Conservation (phyloP, 805 yeast species). For the Hanseniaspora singularis region DNA sequence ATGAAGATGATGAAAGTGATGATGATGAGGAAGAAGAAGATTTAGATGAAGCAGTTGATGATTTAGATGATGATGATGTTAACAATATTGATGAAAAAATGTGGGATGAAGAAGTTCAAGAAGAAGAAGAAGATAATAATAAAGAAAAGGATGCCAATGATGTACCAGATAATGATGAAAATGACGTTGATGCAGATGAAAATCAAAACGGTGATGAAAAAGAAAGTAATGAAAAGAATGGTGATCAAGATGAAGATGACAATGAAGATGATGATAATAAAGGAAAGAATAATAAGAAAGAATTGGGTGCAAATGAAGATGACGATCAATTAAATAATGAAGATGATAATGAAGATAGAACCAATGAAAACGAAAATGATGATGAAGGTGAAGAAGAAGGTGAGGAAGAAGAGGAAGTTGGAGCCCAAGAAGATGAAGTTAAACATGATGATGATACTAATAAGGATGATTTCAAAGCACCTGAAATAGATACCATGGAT, state of each 20-base stretch:
- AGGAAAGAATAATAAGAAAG: conserved; percentile 26
- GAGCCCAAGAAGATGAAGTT: conserved; percentile 72
- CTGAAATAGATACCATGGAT: conserved; percentile 77
- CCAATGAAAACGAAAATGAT: conserved; percentile 29
- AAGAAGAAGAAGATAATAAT: conserved; percentile 56
- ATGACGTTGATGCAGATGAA: conserved; percentile 70
- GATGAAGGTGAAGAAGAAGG: conserved; percentile 38
- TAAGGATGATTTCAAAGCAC: conserved; percentile 59
- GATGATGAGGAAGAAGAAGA: conserved; percentile 36
- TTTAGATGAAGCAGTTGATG: conserved; percentile 57
- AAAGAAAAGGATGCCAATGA: conserved; percentile 60
- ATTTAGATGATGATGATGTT: conserved; percentile 75
- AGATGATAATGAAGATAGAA: conserved; percentile 30
- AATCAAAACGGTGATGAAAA: conserved; percentile 58
- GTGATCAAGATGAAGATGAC: conserved; percentile 39
- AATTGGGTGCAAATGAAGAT: conserved; percentile 14
- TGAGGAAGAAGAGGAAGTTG: conserved; percentile 57
- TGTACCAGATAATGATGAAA: conserved; percentile 42
- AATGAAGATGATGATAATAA: conserved; percentile 29
- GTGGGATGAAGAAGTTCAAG: conserved; percentile 75
- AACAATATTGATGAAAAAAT: conserved; percentile 61
- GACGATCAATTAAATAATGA: conserved; percentile 29
- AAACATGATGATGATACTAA: conserved; percentile 58
- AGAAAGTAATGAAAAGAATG: conserved; percentile 69
- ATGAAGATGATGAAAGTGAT: conserved; percentile 37